These are phyloP conservation scores for Pterulicium gracile DNA, from an alignment of 1,284 basidiomycete species.

Conservation along the genomic window DNA sequence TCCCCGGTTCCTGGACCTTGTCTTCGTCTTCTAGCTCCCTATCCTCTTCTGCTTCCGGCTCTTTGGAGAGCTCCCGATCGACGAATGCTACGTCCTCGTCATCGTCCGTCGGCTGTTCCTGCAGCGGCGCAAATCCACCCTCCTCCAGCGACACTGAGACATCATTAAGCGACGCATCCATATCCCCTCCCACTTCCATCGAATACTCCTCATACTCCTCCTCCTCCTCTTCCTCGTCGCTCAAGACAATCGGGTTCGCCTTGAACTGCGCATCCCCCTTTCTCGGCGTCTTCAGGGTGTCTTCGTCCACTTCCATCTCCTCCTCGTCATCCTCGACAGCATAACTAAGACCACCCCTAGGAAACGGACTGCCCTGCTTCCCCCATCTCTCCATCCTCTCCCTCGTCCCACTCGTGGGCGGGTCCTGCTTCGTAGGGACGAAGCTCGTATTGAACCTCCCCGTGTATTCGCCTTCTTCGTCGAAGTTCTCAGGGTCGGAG, in stretches of 20 bases:
- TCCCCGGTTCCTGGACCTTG: too few relatives aligned
- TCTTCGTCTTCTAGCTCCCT: too few relatives aligned
- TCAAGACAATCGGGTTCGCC: slow-evolving; percentile 2
- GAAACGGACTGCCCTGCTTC: slow-evolving; percentile 56
- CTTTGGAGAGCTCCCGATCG: slow-evolving; percentile 22
- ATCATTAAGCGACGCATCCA: background rate
- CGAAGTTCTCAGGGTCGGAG: slow-evolving; percentile 9
- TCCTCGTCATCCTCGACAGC: slow-evolving; percentile 7
- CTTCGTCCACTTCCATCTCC: slow-evolving; percentile 10
- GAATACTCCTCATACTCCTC: background rate
- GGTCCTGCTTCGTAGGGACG: slow-evolving; percentile 55
- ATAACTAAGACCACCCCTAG: slow-evolving; percentile 16
- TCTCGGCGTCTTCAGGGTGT: slow-evolving; percentile 8
- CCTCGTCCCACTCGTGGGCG: slow-evolving; percentile 45
- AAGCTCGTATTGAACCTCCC: slow-evolving; percentile 43
- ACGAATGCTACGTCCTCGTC: slow-evolving; percentile 14
- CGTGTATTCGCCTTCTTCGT: slow-evolving; percentile 48
- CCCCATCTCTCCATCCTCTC: slow-evolving; percentile 51
- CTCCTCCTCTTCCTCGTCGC: slow-evolving; percentile 14
- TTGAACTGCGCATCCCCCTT: slow-evolving; percentile 6
- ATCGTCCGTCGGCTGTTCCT: background rate
- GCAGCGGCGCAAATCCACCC: background rate
- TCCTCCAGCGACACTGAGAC: background rate
- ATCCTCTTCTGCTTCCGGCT: slow-evolving; percentile 20
- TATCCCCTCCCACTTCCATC: background rate